Evolutionary conservation across 768 basidiomycete genomes (phyloP).

Genomic region (Mycena galopus): DNA sequence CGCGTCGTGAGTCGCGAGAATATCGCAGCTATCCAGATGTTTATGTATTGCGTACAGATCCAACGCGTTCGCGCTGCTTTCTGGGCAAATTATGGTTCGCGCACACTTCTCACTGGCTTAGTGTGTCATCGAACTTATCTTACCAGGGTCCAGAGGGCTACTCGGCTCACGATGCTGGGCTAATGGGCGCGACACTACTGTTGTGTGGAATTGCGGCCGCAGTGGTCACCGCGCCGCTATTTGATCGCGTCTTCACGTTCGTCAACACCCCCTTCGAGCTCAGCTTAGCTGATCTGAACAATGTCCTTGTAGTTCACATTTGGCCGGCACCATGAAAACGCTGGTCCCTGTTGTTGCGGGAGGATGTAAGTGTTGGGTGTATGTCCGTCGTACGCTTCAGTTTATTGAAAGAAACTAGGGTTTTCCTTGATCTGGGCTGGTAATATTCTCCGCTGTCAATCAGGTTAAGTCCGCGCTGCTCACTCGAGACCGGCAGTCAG

Average conservation of each 20-base stretch:
- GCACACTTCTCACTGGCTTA: neutral
- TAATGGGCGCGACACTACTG: slow-evolving; percentile 76
- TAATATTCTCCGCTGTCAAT: neutral
- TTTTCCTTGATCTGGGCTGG: slow-evolving; percentile 24
- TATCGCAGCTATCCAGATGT: neutral
- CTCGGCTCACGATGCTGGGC: slow-evolving; percentile 68
- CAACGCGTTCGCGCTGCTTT: slow-evolving; percentile 74
- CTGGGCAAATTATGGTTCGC: slow-evolving; percentile 73
- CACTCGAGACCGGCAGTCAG: slow-evolving; percentile 58
- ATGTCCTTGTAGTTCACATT: slow-evolving; percentile 53
- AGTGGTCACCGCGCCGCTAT: slow-evolving; percentile 75
- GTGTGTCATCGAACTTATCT: neutral
- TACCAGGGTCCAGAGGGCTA: slow-evolving; percentile 61
- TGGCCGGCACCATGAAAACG: slow-evolving; percentile 69
- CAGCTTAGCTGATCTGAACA: neutral
- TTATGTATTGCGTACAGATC: slow-evolving; percentile 52
- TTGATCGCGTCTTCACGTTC: slow-evolving; percentile 81
- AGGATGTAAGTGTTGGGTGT: slow-evolving; percentile 68
- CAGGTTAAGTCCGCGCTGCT: neutral
- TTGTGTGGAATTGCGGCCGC: slow-evolving; percentile 79
- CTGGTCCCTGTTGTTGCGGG: slow-evolving; percentile 71
- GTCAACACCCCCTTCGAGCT: neutral
- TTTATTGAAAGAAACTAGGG: neutral
- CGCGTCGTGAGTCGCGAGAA: slow-evolving; percentile 62
- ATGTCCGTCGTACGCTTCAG: neutral